Percentiles rank a stretch among this genome's conserved stretches.
These are phyloP conservation scores for Amaranthus hypochondriacus DNA, from an alignment of 148 eudicot genomes.

Conservation along the genomic window DNA sequence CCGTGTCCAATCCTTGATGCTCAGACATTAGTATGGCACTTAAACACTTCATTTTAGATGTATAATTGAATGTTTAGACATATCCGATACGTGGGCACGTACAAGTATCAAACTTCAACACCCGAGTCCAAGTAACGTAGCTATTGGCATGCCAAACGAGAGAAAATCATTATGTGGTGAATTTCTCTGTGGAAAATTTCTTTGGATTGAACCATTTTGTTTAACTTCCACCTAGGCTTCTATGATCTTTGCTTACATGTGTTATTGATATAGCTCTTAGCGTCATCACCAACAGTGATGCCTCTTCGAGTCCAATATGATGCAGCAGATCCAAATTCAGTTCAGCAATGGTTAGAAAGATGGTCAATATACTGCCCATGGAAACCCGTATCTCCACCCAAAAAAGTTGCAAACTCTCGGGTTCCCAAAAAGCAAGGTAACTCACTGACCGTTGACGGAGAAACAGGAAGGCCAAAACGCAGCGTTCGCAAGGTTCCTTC, in stretches of 20 bases:
- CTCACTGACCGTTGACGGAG: conserved; percentile 33
- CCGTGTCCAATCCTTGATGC: too few relatives aligned
- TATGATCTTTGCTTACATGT: conserved; percentile 3
- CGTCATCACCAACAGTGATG: conserved; percentile 43
- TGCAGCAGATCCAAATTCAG: conserved; percentile 43
- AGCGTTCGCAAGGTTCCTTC: conserved; percentile 39
- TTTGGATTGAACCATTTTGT: background rate
- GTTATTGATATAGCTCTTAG: conserved; percentile 38
- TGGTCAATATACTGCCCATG: conserved; percentile 49
- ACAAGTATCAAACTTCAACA: too few relatives aligned
- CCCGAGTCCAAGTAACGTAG: too few relatives aligned
- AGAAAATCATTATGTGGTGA: background rate
- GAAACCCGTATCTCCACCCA: conserved; percentile 39
- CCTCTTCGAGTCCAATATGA: conserved; percentile 57
- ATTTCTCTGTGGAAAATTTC: background rate
- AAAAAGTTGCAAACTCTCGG: conserved; percentile 34
- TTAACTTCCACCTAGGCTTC: background rate
- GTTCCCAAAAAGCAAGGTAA: conserved; percentile 38
- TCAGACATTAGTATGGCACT: too few relatives aligned
- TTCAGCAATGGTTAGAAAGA: conserved; percentile 44
- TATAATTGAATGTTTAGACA: too few relatives aligned
- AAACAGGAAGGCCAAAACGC: conserved; percentile 39
- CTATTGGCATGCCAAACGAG: background rate
- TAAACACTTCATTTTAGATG: too few relatives aligned
- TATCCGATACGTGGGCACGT: too few relatives aligned